Conservation (phyloP, 148 eudicot species). For the Nepenthes mirabilis region DNA sequence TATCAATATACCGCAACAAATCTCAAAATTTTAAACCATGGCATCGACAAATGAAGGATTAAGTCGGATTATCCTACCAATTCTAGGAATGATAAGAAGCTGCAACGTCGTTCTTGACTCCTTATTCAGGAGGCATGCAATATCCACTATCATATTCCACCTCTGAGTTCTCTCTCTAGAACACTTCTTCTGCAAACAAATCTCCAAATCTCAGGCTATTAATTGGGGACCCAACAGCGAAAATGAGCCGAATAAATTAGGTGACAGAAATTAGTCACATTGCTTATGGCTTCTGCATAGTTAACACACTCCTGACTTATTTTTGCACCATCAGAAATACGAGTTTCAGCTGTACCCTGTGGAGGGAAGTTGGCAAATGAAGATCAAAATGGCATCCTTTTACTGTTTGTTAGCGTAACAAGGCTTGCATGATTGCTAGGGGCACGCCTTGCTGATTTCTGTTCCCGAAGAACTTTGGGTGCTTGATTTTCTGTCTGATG, state of each 20-base stretch:
- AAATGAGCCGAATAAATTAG: neutral
- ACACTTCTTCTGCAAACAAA: slow-evolving; percentile 25
- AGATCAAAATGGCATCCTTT: slow-evolving; percentile 47
- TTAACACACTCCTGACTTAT: slow-evolving; percentile 12
- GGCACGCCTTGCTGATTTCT: slow-evolving; percentile 17
- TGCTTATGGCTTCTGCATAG: slow-evolving; percentile 12
- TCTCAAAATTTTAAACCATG: too few relatives aligned
- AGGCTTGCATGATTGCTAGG: slow-evolving; percentile 13
- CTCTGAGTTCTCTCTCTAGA: slow-evolving; percentile 11
- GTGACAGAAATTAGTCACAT: slow-evolving; percentile 20
- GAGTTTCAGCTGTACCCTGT: slow-evolving; percentile 26
- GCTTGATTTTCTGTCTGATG: slow-evolving; percentile 31
- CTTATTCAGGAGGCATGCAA: slow-evolving; percentile 38
- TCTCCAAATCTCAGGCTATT: neutral
- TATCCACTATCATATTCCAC: slow-evolving; percentile 75
- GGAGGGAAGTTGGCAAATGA: slow-evolving; percentile 22
- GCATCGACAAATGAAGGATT: neutral
- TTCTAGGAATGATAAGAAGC: slow-evolving; percentile 68
- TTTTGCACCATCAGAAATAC: slow-evolving; percentile 6
- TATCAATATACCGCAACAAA: too few relatives aligned
- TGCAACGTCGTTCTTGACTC: slow-evolving; percentile 65
- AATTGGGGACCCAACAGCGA: neutral
- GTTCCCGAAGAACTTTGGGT: slow-evolving; percentile 22
- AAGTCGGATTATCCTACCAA: slow-evolving; percentile 28
- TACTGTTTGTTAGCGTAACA: slow-evolving; percentile 1